A percentile compares a stretch with the other conserved stretches of the same genome.
Evolutionary conservation across 371 early-diverging fungal species (phyloP).

Genomic region (Mucor lusitanicus): DNA sequence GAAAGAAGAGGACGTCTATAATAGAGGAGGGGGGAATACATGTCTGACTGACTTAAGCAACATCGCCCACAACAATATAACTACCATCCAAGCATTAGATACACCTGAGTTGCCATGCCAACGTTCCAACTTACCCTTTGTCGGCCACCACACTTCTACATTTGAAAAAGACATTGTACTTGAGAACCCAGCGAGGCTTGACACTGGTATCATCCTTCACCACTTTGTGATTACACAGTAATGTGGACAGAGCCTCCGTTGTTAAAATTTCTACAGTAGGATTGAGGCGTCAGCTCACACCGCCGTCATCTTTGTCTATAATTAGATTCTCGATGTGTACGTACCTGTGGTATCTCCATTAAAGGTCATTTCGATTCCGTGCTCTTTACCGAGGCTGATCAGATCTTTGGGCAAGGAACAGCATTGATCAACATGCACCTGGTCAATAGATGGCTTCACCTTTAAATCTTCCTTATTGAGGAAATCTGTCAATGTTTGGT

Average conservation of each 20-base stretch:
- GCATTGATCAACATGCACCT: conserved; percentile 52
- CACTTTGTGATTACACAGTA: conserved; percentile 32
- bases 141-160: conserved; percentile 53
- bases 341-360: conserved; percentile 56
- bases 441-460: conserved; percentile 38
- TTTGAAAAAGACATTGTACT: conserved; percentile 57
- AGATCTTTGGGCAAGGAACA: conserved; percentile 51
- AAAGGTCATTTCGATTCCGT: conserved; percentile 49
- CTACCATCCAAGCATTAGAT: conserved; percentile 13
- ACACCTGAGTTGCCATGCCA: neutral
- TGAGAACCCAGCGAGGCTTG: conserved; percentile 51
- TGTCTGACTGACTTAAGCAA: neutral
- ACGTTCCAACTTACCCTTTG: conserved; percentile 49
- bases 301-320: neutral
- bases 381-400: conserved; percentile 45
- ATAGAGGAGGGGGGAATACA: neutral
- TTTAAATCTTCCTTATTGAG: conserved; percentile 19
- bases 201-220: conserved; percentile 13
- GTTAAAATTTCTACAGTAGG: conserved; percentile 35
- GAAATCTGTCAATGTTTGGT: conserved; percentile 22
- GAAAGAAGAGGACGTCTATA: neutral
- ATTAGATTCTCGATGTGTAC: conserved; percentile 1
- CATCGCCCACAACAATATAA: conserved; percentile 44
- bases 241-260: conserved; percentile 28
- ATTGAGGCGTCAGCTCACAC: neutral